These are phyloP conservation scores for Linnemannia hyalina DNA, from an alignment of 192 early-diverging fungal genomes.

Conservation along the genomic window DNA sequence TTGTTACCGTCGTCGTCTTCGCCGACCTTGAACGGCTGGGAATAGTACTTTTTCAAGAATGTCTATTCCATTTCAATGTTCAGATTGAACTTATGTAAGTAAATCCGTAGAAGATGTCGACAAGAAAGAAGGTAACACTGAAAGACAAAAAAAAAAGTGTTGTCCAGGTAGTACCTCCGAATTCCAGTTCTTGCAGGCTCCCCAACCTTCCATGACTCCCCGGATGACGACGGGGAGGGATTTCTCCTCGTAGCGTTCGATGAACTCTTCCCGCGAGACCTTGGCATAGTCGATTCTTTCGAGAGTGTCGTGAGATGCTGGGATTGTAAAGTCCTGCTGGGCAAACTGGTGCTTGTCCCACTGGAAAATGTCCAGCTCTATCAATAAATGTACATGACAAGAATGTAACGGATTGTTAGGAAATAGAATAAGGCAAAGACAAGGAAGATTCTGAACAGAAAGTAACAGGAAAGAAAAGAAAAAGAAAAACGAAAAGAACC, in stretches of 20 bases:
- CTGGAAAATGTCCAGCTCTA: conserved; percentile 75
- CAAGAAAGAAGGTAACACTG: background rate
- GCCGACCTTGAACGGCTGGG: conserved; percentile 83
- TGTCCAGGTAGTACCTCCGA: conserved; percentile 50
- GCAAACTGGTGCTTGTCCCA: conserved; percentile 69
- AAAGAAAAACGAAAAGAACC: background rate
- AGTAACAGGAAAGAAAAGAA: background rate
- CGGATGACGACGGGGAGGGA: conserved; percentile 72
- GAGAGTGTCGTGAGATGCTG: conserved; percentile 61
- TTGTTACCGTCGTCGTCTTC: conserved; percentile 81
- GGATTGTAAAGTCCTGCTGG: conserved; percentile 64
- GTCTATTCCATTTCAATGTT: conserved; percentile 26
- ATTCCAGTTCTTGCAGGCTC: conserved; percentile 68
- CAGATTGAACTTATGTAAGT: background rate
- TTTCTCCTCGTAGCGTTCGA: conserved; percentile 65
- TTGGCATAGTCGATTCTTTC: conserved; percentile 66
- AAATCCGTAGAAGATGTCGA: background rate
- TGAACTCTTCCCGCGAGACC: conserved; percentile 70
- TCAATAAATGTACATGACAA: background rate
- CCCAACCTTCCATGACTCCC: conserved; percentile 69
- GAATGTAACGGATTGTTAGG: too few species aligned
- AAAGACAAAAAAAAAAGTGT: background rate
- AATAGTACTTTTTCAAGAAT: conserved; percentile 64
- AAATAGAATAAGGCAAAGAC: too few species aligned
- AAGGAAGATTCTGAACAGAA: background rate